Evolutionary conservation across 2,329 filamentous ascomycete species (phyloP), one percentile per base, ranked within the genome.

Genomic region (Neopestalotiopsis clavispora): DNA sequence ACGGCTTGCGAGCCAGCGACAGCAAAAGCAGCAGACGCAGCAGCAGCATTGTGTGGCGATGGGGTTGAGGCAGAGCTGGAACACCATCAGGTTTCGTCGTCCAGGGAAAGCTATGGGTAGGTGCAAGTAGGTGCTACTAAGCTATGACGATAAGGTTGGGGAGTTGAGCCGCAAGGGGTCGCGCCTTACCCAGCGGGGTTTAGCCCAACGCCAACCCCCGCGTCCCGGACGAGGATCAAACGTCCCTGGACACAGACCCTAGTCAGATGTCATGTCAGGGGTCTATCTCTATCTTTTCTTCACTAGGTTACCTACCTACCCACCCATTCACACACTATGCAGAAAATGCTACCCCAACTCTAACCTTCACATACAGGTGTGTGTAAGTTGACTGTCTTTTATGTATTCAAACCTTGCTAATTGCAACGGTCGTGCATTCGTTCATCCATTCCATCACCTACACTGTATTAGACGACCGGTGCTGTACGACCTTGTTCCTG

Each of bases 11-110:
- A 60, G 49, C 7, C 40, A 17, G 20, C 20, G 13, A 40, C 38
- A 57, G 17, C 34, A 45, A 28, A 13, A 45, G 32, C 40, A 62
- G 17, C 23, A 59, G 63, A 42, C 57, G 49, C 42, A 57, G 49
- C 38, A 34, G 70, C 30, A 74, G 75, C 73, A 74, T 74, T 68
- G 69, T 70, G 74, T 70, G 72, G 73, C 70, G 71, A 75, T 69
- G 77, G 71, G 74, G 78, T 66, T 84, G 83, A 84, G 79, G 83
- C 83, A 84, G 73, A 79, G 74, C 79, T 85, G 83, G 78, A 81
- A 85, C 83, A 82, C 68, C 76, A 76, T 75, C 72, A 72, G 76
- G 83, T 85, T 85, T 85, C 83, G 82, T 76, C 78, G 81, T 66
- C 58, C 71, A 71, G 45, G 45, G 17, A 52, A 17, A 52, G 45